Evolutionary conservation across 345 rosid species (phyloP).

Genomic region (Cardamine chenopodiifolia): DNA sequence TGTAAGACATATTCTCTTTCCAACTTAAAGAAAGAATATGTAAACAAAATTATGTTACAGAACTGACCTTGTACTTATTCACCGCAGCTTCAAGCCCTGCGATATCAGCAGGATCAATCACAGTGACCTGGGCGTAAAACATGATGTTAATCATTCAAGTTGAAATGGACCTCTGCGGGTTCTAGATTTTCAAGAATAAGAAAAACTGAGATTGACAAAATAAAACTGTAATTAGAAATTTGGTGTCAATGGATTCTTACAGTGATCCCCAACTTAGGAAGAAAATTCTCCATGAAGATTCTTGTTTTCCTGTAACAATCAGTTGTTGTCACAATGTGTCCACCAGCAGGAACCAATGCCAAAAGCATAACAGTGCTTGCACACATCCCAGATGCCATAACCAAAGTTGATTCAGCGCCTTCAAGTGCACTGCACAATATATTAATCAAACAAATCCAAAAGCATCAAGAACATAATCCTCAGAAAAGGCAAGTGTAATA

Average conservation of each 20-base stretch:
- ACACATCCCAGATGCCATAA: conserved; percentile 98
- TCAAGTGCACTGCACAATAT: conserved; percentile 75
- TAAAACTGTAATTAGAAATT: neutral
- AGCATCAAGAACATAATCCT: conserved; percentile 1
- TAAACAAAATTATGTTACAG: neutral
- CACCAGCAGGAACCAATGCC: conserved; percentile 98
- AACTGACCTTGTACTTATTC: conserved; percentile 65
- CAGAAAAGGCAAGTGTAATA: neutral
- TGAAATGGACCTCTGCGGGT: conserved; percentile 3
- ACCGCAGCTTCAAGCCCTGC: conserved; percentile 77
- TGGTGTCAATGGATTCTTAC: conserved; percentile 40
- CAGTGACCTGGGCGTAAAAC: conserved; percentile 71
- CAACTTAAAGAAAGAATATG: neutral
- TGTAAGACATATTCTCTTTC: neutral
- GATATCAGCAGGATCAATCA: conserved; percentile 94
- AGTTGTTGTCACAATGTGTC: conserved; percentile 90
- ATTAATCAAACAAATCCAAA: conserved; percentile 19
- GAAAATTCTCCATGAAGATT: conserved; percentile 87
- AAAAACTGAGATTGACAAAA: neutral
- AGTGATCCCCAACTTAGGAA: conserved; percentile 91
- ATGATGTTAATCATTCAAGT: conserved; percentile 13
- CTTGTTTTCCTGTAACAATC: conserved; percentile 97
- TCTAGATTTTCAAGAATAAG: neutral
- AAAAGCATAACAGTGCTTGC: conserved; percentile 86
- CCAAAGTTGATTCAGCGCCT: conserved; percentile 92